A percentile compares a stretch with the other conserved stretches of the same genome.
These are phyloP conservation scores for Nakazawaea pomicola DNA, from an alignment of 805 yeast species.

Conservation along the genomic window DNA sequence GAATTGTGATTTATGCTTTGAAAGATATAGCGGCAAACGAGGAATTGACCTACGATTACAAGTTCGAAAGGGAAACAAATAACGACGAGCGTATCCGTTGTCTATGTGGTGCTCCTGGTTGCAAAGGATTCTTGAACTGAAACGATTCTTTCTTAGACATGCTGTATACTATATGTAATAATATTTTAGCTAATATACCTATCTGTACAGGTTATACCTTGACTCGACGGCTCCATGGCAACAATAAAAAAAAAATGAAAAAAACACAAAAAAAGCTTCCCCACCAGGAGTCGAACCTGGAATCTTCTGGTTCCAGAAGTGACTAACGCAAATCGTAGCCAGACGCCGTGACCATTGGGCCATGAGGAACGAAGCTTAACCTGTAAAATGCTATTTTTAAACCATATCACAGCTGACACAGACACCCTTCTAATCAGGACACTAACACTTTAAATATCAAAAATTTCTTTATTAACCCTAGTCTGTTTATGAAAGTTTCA, in stretches of 20 bases:
- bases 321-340: conserved; percentile 46
- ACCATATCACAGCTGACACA: no score
- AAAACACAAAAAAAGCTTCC: conserved; percentile 27
- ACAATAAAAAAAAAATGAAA: conserved; percentile 1
- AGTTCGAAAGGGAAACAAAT: conserved; percentile 86
- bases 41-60: conserved; percentile 93
- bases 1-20: conserved; percentile 92
- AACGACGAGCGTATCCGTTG: conserved; percentile 87
- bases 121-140: conserved; percentile 86
- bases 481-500: no score
- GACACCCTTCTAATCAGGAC: neutral
- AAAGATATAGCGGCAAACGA: conserved; percentile 84
- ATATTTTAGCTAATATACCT: no score
- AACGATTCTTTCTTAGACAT: neutral
- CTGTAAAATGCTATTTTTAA: neutral
- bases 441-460: neutral
- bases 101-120: conserved; percentile 91
- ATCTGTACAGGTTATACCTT: no score
- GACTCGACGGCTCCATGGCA: no score
- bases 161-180: no score
- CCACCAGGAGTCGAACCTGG: conserved; percentile 56
- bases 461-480: no score
- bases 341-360: conserved; percentile 76
- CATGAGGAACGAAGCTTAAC: conserved; percentile 48
- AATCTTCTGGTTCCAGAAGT: conserved; percentile 35